These are phyloP conservation scores for Cercospora zeina DNA, from an alignment of 2,329 filamentous ascomycete species.

Conservation along the genomic window DNA sequence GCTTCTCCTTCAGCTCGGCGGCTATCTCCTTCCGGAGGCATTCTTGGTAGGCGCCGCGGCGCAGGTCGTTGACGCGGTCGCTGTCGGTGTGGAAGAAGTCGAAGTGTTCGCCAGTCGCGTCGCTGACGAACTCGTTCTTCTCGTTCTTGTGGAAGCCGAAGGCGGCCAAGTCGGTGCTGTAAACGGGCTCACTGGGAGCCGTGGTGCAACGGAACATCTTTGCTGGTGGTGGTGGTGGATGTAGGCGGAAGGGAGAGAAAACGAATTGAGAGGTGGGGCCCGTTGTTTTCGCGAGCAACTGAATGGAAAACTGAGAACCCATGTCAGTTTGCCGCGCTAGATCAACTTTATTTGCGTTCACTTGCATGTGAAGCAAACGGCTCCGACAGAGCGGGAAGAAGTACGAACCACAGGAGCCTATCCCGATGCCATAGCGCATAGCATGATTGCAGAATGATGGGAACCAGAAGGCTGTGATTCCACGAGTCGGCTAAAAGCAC, in stretches of 20 bases:
- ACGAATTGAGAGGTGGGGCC: neutral
- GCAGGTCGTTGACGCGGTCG: conserved; percentile 72
- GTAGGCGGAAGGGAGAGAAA: neutral
- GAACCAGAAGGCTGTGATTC: neutral
- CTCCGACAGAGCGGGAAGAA: neutral
- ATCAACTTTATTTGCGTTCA: neutral
- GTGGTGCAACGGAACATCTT: conserved; percentile 71
- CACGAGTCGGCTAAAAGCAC: neutral
- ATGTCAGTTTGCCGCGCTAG: conserved; percentile 1
- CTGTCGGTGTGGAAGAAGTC: conserved; percentile 73
- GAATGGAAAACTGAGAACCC: neutral
- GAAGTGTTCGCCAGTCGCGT: conserved; percentile 64
- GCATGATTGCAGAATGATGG: neutral
- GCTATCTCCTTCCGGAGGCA: conserved; percentile 33
- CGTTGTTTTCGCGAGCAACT: neutral
- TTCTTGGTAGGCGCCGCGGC: conserved; percentile 65
- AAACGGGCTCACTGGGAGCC: conserved; percentile 70
- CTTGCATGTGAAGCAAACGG: conserved; percentile 13
- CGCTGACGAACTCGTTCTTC: conserved; percentile 29
- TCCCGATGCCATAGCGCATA: neutral
- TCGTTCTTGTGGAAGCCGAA: conserved; percentile 62
- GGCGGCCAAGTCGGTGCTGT: conserved; percentile 63
- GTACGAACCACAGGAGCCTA: neutral
- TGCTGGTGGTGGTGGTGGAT: neutral
- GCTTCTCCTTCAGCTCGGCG: conserved; percentile 20